Base-by-base conservation (phyloP, 257 asterid species). In the Solanum medicagineum region DNA sequence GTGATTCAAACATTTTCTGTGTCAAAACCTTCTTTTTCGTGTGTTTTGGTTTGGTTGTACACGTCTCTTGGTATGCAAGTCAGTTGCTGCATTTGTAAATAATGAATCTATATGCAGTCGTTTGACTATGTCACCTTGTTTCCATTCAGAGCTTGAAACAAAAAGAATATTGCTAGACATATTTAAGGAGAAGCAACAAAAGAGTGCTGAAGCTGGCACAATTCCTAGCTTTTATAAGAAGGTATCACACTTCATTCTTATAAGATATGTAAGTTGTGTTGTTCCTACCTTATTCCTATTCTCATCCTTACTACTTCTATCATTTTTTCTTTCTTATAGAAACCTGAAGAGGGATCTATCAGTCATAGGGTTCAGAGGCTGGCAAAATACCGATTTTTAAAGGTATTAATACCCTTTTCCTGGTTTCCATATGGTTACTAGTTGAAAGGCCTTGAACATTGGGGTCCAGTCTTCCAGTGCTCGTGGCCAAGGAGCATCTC, bases 281-380 rank as follows among this genome's bases (percentile, higher is more conserved):
- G 53, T n/a, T 66, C 44, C 81, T 20, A 32, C 62, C 54, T 80
- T n/a, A 65, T 80, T 63, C 73, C 60, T 55, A 4, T 60, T 82
- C 19, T 54, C 75, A 42, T 60, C 14, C 56, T 32, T 69, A 44
- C 5, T 49, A 40, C 63, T 49, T 11, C 14, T 62, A 66, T 85
- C 14, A 22, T 53, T 49, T 56, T 19, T 20, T 81, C 81, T 73
- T 49, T 53, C 42, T 83, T 88, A 88, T 92, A 97, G 99, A 95
- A 95, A 91, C 98, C 99, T 32, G 99, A 97, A 88, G 99, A 97
- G 85, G 99, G 99, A 86, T 97, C 99, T 80, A 93, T 97, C 87
- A 97, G 97, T 90, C 96, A 95, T 79, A 93, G 99, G 89, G 99
- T 97, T 81, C 99, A 97, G 91, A 93, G 98, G 90, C 90, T 97